Conservation (phyloP, 306 rosid genomes). For the Luffa acutangula region DNA sequence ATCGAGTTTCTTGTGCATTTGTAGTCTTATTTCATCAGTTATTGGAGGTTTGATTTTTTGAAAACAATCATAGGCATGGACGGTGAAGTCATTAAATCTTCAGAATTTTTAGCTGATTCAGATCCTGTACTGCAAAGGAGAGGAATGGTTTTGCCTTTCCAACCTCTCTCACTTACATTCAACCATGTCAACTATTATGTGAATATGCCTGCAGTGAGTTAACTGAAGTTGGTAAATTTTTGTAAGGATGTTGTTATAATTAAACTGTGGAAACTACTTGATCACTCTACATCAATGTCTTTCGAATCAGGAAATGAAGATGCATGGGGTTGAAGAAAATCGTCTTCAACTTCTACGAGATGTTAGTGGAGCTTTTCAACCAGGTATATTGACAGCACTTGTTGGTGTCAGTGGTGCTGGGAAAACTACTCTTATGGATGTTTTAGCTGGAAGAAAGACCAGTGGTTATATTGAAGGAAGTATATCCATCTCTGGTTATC, state of each 20-base stretch:
- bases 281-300: not conserved
- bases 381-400: slow-evolving; percentile 45
- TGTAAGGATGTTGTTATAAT: not conserved
- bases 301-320: slow-evolving; percentile 48
- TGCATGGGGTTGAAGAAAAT: slow-evolving; percentile 25
- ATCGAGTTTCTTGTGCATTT: not conserved
- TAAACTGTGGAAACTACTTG: not conserved
- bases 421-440: slow-evolving; percentile 60
- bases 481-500: slow-evolving; percentile 45
- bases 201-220: slow-evolving; percentile 60
- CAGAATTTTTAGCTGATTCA: not conserved
- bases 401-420: slow-evolving; percentile 70
- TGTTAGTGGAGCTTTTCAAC: slow-evolving; percentile 49
- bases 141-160: slow-evolving; percentile 61
- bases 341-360: slow-evolving; percentile 51
- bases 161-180: slow-evolving; percentile 55
- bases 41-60: no score
- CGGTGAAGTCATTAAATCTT: not conserved
- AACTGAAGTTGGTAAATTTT: not conserved
- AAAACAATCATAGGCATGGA: not conserved
- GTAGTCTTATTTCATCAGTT: not conserved
- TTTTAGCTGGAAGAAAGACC: slow-evolving; percentile 56
- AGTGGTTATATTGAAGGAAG: slow-evolving; percentile 45
- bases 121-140: slow-evolving; percentile 11
- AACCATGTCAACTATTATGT: slow-evolving; percentile 57